phyloP scores from a whole-genome alignment of 2,329 filamentous ascomycete species.

The Neophaeococcomyces aloes region DNA sequence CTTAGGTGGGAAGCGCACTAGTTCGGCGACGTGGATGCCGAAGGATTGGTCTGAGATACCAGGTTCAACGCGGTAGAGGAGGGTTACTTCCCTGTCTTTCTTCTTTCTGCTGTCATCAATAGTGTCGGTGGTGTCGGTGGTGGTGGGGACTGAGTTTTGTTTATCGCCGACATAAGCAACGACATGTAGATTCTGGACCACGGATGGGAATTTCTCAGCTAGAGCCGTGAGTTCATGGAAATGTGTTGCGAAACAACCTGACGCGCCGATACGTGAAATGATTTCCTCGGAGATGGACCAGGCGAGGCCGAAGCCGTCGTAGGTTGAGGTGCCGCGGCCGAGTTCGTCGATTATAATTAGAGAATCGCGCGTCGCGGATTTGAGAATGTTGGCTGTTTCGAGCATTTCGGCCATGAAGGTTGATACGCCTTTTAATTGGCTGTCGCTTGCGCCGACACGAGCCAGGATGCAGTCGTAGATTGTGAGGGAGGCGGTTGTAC shows the following conservation, averaged over 20 bases:
- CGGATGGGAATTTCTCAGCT: slow-evolving; percentile 65
- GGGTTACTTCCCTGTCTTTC: slow-evolving; percentile 71
- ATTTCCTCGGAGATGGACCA: slow-evolving; percentile 99
- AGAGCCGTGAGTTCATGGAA: slow-evolving; percentile 96
- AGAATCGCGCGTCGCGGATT: slow-evolving; percentile 87
- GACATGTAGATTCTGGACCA: slow-evolving; percentile 88
- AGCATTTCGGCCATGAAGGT: slow-evolving; percentile 99
- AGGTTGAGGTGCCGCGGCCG: slow-evolving; percentile 90
- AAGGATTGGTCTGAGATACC: slow-evolving; percentile 96
- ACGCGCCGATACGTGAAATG: slow-evolving; percentile 86
- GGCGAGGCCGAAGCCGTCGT: slow-evolving; percentile 95
- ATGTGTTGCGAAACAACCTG: slow-evolving; percentile 90
- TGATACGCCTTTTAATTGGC: slow-evolving; percentile 91
- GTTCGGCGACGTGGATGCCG: slow-evolving; percentile 93
- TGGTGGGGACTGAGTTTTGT: slow-evolving; percentile 18
- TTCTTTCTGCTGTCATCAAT: slow-evolving; percentile 30
- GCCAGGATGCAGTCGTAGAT: slow-evolving; percentile 97
- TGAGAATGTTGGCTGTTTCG: slow-evolving; percentile 95
- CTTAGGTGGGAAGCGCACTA: slow-evolving; percentile 92
- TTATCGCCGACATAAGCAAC: slow-evolving; percentile 71
- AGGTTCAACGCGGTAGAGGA: slow-evolving; percentile 92
- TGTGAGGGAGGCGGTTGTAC: slow-evolving; percentile 76
- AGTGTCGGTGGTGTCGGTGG: slow-evolving; percentile 23
- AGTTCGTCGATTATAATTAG: slow-evolving; percentile 98
- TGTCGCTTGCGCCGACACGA: slow-evolving; percentile 89